Base-by-base conservation (phyloP, 495 filamentous ascomycete species). In the Hyaloscypha bicolor region DNA sequence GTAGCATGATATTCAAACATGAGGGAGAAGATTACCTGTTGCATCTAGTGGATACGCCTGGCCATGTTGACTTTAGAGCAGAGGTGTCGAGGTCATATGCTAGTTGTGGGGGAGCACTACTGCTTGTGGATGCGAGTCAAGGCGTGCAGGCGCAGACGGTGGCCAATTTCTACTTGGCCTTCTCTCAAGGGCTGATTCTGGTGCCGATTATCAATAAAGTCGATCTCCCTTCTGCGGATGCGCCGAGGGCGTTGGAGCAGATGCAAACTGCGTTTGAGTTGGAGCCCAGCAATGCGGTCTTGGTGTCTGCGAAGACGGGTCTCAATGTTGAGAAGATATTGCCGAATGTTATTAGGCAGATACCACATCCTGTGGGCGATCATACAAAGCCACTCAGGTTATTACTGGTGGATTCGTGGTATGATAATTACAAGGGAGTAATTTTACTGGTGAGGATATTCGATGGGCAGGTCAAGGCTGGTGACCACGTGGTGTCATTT, bases 201-300 rank as follows among this genome's bases (percentile, higher is more conserved):
- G 89, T 99, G 19, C 95, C 95, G 0, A 91, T 99, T 51, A 84
- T 99, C 73, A 99, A 99, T 81, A 99, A 99, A 80, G 88, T 99
- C 63, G 95, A 99, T 74, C 80, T 99, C 56, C 88, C 90, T 3
- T 91, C 92, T 2, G 93, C 95, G 14, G 95, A 98, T 69, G 86
- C 93, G 25, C 85, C 88, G 59, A 83, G 93, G 62, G 93, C 93
- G 31, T 82, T 99, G 70, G 89, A 91, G 51, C 95, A 99, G 80
- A 87, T 99, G 78, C 81, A 87, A 63, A 85, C 81, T 30, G 90
- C 90, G 0, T 97, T 99, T 71, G 95, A 99, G 78, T 77, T 99
- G 31, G 92, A 97, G 66, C 87, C 92, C 0, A 82, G 87, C 11
- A 88, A 86, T 56, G 93, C 96, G 8, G 88, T 98, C 6, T 79